Evolutionary conservation across 2,329 filamentous ascomycete genomes (phyloP).

Genomic region (Lachnellula hyalina): DNA sequence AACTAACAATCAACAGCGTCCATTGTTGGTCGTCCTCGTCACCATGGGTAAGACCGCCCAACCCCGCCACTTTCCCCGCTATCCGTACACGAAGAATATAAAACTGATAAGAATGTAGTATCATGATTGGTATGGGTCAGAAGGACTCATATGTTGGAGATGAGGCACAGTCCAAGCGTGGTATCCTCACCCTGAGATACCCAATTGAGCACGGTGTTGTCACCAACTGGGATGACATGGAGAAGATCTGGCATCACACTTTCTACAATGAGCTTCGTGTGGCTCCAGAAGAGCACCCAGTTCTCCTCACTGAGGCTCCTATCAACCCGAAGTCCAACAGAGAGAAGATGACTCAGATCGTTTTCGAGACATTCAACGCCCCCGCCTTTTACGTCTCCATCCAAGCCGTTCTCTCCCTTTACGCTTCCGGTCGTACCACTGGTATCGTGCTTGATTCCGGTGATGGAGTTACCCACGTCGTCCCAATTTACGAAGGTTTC

Average conservation of each 20-base stretch:
- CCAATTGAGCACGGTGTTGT: constrained; percentile 99
- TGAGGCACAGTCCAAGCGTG: constrained; percentile 99
- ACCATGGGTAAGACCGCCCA: constrained; percentile 82
- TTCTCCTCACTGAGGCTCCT: constrained; percentile 96
- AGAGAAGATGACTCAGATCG: constrained; percentile 99
- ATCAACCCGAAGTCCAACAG: constrained; percentile 99
- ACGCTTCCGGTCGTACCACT: constrained; percentile 99
- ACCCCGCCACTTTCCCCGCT: constrained; percentile 21
- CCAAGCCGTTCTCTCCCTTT: constrained; percentile 97
- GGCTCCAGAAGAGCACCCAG: constrained; percentile 98
- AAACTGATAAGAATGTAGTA: constrained; percentile 52
- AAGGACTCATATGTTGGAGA: constrained; percentile 99
- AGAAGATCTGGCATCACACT: constrained; percentile 99
- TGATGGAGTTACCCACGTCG: constrained; percentile 99
- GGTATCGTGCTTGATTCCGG: constrained; percentile 99
- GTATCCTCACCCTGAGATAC: constrained; percentile 99
- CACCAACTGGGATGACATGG: constrained; percentile 99
- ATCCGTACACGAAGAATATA: constrained; percentile 16
- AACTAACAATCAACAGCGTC: constrained; percentile 59
- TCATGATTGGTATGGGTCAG: constrained; percentile 99
- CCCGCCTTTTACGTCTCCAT: constrained; percentile 99
- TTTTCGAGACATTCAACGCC: constrained; percentile 99
- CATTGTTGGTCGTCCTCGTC: constrained; percentile 98
- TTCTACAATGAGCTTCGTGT: constrained; percentile 99
- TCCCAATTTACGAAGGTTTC: constrained; percentile 99